phyloP scores from a whole-genome alignment of 208 protist species.

The Wallacemonas rigidus region DNA sequence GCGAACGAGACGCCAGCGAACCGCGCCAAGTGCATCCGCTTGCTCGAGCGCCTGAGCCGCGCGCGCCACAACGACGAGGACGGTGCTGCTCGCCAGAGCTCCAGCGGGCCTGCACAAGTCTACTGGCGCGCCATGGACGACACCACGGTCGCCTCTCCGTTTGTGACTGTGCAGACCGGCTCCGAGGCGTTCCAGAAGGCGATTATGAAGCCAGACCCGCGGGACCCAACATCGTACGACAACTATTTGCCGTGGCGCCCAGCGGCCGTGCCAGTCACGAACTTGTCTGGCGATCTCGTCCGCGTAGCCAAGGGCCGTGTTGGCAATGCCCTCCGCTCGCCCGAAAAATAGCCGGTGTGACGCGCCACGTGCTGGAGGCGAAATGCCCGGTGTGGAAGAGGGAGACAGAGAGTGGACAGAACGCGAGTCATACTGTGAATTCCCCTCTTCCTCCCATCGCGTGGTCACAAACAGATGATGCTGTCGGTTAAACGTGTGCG shows the following conservation, averaged over 20 bases:
- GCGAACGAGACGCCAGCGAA: constrained; percentile 62
- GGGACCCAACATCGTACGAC: constrained; percentile 82
- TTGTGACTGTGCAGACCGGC: constrained; percentile 64
- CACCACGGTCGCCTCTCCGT: constrained; percentile 64
- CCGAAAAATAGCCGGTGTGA: background rate
- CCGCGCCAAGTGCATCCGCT: constrained; percentile 61
- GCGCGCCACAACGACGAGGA: constrained; percentile 33
- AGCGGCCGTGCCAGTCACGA: constrained; percentile 57
- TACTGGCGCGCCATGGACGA: constrained; percentile 74
- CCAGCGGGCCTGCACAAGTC: constrained; percentile 26
- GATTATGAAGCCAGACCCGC: constrained; percentile 69
- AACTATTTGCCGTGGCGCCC: constrained; percentile 60
- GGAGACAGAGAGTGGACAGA: background rate
- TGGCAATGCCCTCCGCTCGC: background rate
- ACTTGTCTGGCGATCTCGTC: constrained; percentile 51
- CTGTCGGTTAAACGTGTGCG: background rate
- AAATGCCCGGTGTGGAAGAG: too few species aligned
- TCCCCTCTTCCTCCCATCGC: too few species aligned
- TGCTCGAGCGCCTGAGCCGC: constrained; percentile 71
- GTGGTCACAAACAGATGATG: too few species aligned
- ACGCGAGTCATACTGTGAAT: background rate
- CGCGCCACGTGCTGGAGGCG: too few species aligned
- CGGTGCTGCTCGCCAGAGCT: background rate
- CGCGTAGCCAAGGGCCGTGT: background rate
- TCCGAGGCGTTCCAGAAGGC: constrained; percentile 71